Percentiles rank a stretch among this genome's conserved stretches.
Evolutionary conservation across 1,284 basidiomycete species (phyloP).

Genomic region (Psilocybe mexicana): DNA sequence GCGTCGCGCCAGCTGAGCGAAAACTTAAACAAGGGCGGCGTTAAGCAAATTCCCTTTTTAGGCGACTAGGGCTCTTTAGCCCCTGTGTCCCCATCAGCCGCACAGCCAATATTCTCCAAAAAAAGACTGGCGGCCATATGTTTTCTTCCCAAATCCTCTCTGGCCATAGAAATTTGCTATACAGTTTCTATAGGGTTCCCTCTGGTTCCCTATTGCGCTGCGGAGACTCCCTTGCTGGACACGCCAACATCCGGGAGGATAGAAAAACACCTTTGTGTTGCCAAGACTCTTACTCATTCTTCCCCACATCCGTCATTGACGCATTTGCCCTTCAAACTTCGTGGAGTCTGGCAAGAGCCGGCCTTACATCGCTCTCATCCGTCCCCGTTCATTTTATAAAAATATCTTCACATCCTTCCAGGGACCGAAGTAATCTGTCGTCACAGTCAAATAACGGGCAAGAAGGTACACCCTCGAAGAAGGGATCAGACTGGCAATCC

Average conservation of each 20-base stretch:
- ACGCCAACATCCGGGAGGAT: not conserved
- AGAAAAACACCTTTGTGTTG: not conserved
- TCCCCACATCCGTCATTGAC: not conserved
- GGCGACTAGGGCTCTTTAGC: slow-evolving; percentile 15
- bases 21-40: slow-evolving; percentile 21
- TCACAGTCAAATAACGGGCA: not conserved
- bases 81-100: slow-evolving; percentile 12
- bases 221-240: not conserved
- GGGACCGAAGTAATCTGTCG: not conserved
- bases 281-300: not conserved
- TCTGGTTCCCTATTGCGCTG: not conserved
- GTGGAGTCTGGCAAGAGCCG: not conserved
- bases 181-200: not conserved
- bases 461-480: not conserved
- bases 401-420: not conserved
- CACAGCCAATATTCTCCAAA: slow-evolving; percentile 1
- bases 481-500: too few species aligned
- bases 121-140: not conserved
- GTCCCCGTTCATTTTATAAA: not conserved
- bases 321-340: not conserved
- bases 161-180: too few species aligned
- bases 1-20: slow-evolving; percentile 15
- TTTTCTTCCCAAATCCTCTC: not conserved
- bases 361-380: not conserved
- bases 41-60: slow-evolving; percentile 20